Percentiles rank a stretch among this genome's conserved stretches.
Conservation (phyloP, 306 rosid species). For the cucumber (Cucumis sativus) region Cucumber_9930_V3 NC_026660.2:29101001-29101500, state of each 20-base stretch:
- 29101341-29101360: neutral
- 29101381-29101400: constrained; percentile 1
- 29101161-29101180: neutral
- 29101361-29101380: neutral
- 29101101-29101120: constrained; percentile 2
- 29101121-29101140: neutral
- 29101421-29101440: neutral
- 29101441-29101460: neutral
- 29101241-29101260: constrained; percentile 1
- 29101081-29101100: neutral
- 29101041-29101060: neutral
- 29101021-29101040: constrained; percentile 6
- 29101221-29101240: neutral
- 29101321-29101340: neutral
- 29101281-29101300: neutral
- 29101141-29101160: neutral
- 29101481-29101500: neutral
- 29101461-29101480: constrained; percentile 1
- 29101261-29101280: constrained; percentile 4
- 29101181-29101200: neutral
- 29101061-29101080: constrained; percentile 2
- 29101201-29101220: constrained; percentile 4
- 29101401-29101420: neutral
- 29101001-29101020: neutral
- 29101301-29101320: neutral